Percentiles rank a stretch among this genome's conserved stretches.
Evolutionary conservation across 768 basidiomycete genomes (phyloP).

Genomic region (Hygrophoropsis aurantiaca): DNA sequence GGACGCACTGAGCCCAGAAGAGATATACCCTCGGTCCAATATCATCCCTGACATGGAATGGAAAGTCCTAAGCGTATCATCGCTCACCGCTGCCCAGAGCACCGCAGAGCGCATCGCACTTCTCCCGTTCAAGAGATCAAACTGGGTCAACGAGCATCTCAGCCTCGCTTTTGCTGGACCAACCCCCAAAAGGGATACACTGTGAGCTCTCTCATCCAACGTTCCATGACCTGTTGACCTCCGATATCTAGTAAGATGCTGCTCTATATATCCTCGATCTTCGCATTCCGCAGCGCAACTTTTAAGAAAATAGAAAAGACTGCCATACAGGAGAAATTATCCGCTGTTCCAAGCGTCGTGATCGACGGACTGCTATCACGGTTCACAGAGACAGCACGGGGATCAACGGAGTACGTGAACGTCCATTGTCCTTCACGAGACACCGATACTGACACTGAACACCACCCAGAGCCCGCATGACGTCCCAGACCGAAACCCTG

Average conservation of each 20-base stretch:
- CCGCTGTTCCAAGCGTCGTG: slow-evolving; percentile 58
- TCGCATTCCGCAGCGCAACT: slow-evolving; percentile 59
- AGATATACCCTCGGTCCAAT: slow-evolving; percentile 70
- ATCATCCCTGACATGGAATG: slow-evolving; percentile 84
- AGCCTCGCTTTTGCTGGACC: slow-evolving; percentile 36
- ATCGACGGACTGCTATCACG: slow-evolving; percentile 73
- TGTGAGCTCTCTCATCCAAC: slow-evolving; percentile 44
- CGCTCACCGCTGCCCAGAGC: slow-evolving; percentile 52
- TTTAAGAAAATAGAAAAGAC: slow-evolving; percentile 46
- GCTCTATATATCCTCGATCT: slow-evolving; percentile 80
- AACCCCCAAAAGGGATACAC: slow-evolving; percentile 55
- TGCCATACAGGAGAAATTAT: slow-evolving; percentile 54
- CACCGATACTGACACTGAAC: neutral
- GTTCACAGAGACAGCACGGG: slow-evolving; percentile 77
- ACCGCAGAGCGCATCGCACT: slow-evolving; percentile 50
- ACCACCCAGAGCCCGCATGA: slow-evolving; percentile 45
- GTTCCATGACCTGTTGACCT: neutral
- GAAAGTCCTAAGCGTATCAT: slow-evolving; percentile 59
- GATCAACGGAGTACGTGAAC: slow-evolving; percentile 56
- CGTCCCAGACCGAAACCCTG: slow-evolving; percentile 67
- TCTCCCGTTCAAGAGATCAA: slow-evolving; percentile 61
- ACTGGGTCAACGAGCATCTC: slow-evolving; percentile 74
- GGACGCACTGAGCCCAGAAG: slow-evolving; percentile 65
- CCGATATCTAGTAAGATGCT: slow-evolving; percentile 64
- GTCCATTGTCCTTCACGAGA: neutral